Evolutionary conservation across 495 filamentous ascomycete species (phyloP).

Genomic region (Polyplosphaeria fusca): DNA sequence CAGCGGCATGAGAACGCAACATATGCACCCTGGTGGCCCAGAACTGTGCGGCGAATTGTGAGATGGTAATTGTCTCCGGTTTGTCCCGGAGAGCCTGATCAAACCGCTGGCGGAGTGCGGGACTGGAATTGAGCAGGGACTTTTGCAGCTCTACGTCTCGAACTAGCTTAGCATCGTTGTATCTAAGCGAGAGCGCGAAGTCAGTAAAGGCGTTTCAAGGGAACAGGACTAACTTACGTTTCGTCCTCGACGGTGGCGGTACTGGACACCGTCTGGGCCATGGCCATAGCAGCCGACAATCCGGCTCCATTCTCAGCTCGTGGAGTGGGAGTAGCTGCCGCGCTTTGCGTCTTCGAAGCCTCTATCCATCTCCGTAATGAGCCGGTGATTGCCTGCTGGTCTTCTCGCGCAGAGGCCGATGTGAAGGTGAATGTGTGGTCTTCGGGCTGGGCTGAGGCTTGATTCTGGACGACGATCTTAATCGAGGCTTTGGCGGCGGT

Average conservation of each 20-base stretch:
- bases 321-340: constrained; percentile 40
- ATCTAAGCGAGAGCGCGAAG: no score
- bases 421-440: constrained; percentile 86
- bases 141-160: constrained; percentile 75
- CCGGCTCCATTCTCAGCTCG: constrained; percentile 45
- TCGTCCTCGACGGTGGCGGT: constrained; percentile 47
- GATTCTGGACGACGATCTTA: constrained; percentile 71
- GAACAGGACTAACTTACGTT: no score
- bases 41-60: constrained; percentile 82
- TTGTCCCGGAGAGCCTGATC: constrained; percentile 73
- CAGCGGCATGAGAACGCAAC: constrained; percentile 84
- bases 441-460: constrained; percentile 54
- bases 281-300: constrained; percentile 55
- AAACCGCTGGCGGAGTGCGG: constrained; percentile 71
- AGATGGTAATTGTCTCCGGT: constrained; percentile 71
- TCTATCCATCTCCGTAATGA: constrained; percentile 73
- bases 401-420: constrained; percentile 67
- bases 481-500: constrained; percentile 81
- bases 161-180: constrained; percentile 72
- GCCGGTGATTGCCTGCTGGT: constrained; percentile 82
- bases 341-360: constrained; percentile 56
- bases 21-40: constrained; percentile 84
- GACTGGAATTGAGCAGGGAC: constrained; percentile 74
- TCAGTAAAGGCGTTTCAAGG: no score
- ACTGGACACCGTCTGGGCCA: constrained; percentile 53